phyloP scores from a whole-genome alignment of 257 asterid species.

The Fraxinus anomala region DNA sequence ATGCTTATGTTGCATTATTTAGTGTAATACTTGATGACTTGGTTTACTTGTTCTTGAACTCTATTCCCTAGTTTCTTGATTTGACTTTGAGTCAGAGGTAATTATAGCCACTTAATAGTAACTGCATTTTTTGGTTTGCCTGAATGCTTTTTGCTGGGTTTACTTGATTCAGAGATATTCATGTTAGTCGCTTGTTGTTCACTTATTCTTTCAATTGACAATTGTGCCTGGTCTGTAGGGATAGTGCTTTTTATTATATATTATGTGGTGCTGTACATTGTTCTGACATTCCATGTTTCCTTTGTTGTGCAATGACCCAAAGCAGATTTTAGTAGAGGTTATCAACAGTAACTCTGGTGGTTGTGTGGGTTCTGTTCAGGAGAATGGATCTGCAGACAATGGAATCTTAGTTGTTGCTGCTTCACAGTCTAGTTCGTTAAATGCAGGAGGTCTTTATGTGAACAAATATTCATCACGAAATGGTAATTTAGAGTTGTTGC shows the following conservation, averaged over 20 bases:
- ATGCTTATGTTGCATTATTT: neutral
- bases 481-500: conserved; percentile 61
- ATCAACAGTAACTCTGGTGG: conserved; percentile 47
- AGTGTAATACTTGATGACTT: neutral
- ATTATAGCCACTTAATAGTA: neutral
- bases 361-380: conserved; percentile 48
- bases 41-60: neutral
- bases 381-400: conserved; percentile 68
- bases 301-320: conserved; percentile 30
- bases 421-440: conserved; percentile 47
- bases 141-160: neutral
- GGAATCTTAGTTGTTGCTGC: conserved; percentile 56
- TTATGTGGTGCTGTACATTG: conserved; percentile 23
- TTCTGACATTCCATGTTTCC: conserved; percentile 33
- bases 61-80: neutral
- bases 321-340: conserved; percentile 89
- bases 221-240: conserved; percentile 21
- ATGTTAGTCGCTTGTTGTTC: conserved; percentile 16
- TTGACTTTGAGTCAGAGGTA: neutral
- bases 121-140: neutral
- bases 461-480: conserved; percentile 75
- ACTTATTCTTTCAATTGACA: conserved; percentile 22
- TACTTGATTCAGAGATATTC: neutral
- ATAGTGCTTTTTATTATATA: conserved; percentile 18
- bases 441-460: conserved; percentile 65